These are phyloP conservation scores for Aureobasidium vineae DNA, from an alignment of 2,329 filamentous ascomycete species.

Conservation along the genomic window DNA sequence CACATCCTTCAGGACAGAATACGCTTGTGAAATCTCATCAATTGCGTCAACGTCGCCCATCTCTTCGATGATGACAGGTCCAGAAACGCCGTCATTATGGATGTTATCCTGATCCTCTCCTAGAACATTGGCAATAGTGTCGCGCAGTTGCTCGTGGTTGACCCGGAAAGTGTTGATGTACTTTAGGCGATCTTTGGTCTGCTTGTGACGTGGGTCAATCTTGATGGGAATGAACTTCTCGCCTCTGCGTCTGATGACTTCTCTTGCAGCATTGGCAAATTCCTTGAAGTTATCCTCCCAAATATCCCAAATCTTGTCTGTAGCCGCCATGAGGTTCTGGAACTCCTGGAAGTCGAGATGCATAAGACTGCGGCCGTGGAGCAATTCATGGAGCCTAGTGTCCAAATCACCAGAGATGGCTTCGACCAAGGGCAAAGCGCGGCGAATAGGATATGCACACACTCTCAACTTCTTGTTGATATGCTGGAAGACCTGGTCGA, in stretches of 20 bases:
- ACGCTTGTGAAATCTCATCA: slow-evolving; percentile 92
- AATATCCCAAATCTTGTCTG: slow-evolving; percentile 79
- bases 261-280: slow-evolving; percentile 95
- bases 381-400: slow-evolving; percentile 75
- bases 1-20: slow-evolving; percentile 89
- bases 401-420: slow-evolving; percentile 94
- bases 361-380: slow-evolving; percentile 84
- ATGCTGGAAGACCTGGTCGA: slow-evolving; percentile 86
- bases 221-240: slow-evolving; percentile 99
- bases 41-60: slow-evolving; percentile 97
- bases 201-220: slow-evolving; percentile 80
- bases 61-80: slow-evolving; percentile 77
- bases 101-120: slow-evolving; percentile 61
- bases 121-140: slow-evolving; percentile 95
- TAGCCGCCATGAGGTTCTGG: slow-evolving; percentile 74
- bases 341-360: slow-evolving; percentile 93
- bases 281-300: slow-evolving; percentile 98
- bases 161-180: slow-evolving; percentile 94
- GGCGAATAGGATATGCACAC: slow-evolving; percentile 88
- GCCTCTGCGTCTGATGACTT: slow-evolving; percentile 87
- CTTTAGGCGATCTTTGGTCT: slow-evolving; percentile 84
- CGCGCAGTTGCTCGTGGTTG: slow-evolving; percentile 96
- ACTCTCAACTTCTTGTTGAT: slow-evolving; percentile 98
- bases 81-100: slow-evolving; percentile 57
- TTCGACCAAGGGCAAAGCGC: slow-evolving; percentile 91